phyloP scores from a whole-genome alignment of 371 early-diverging fungal genomes.

The Entomophthora muscae region DNA sequence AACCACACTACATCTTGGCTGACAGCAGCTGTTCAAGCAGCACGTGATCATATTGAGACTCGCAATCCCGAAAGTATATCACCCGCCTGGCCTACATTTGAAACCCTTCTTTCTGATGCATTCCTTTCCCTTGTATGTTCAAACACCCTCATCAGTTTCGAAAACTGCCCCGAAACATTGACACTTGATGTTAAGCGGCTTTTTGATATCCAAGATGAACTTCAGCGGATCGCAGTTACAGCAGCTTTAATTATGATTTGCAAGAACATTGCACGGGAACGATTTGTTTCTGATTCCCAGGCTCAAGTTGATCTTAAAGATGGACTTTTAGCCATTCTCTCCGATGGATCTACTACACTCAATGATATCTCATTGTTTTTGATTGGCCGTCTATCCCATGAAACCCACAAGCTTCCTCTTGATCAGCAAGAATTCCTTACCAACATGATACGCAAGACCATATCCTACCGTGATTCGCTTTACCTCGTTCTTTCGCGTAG shows the following conservation, averaged over 20 bases:
- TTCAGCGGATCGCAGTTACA: conserved; percentile 40
- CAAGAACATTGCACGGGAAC: conserved; percentile 28
- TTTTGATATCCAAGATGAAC: conserved; percentile 37
- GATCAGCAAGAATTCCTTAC: conserved; percentile 28
- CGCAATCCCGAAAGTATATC: conserved; percentile 36
- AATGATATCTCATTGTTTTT: conserved; percentile 27
- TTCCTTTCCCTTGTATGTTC: conserved; percentile 29
- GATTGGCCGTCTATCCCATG: conserved; percentile 14
- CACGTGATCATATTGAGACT: conserved; percentile 21
- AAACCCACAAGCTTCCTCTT: conserved; percentile 10
- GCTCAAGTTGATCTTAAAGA: conserved; percentile 17
- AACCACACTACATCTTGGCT: conserved; percentile 38
- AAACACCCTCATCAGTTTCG: conserved; percentile 15
- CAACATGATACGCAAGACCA: conserved; percentile 51
- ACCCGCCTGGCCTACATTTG: conserved; percentile 19
- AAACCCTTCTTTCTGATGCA: conserved; percentile 41
- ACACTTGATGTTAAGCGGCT: conserved; percentile 41
- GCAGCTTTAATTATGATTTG: conserved; percentile 48
- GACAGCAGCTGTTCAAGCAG: conserved; percentile 14
- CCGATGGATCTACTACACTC: conserved; percentile 25
- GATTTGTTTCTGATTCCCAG: conserved; percentile 10
- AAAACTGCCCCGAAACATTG: conserved; percentile 44
- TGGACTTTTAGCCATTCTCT: conserved; percentile 29
- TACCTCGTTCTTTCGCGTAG: conserved; percentile 42
- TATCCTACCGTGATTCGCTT: conserved; percentile 45